phyloP scores from a whole-genome alignment of 441 rosid genomes.

The Erodium moschatum region DNA sequence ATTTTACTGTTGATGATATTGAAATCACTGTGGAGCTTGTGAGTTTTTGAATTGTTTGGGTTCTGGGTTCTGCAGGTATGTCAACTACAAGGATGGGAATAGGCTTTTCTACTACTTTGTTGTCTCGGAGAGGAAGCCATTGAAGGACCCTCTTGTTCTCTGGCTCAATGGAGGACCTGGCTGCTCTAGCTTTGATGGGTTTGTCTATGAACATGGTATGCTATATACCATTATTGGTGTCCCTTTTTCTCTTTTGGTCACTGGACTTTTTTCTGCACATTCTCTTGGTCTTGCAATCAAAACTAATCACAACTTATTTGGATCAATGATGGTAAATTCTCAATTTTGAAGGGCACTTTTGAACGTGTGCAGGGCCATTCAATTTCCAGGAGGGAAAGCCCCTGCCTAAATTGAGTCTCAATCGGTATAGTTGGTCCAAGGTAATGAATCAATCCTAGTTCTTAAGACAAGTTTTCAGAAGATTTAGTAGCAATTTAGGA shows the following conservation, averaged over 20 bases:
- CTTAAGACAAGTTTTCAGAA: no score
- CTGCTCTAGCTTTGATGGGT: constrained; percentile 63
- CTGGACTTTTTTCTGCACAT: no score
- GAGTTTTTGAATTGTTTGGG: neutral
- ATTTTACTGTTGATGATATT: no score
- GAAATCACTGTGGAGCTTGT: neutral
- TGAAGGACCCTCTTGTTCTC: constrained; percentile 43
- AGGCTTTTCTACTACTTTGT: constrained; percentile 48
- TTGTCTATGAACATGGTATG: constrained; percentile 56
- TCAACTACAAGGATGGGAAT: constrained; percentile 28
- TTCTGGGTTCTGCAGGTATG: constrained; percentile 29
- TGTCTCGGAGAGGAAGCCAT: constrained; percentile 42
- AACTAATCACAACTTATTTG: no score
- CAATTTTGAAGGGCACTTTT: no score
- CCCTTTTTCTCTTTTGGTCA: no score
- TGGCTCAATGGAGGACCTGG: constrained; percentile 74
- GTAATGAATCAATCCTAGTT: constrained; percentile 19
- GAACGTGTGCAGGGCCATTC: constrained; percentile 42
- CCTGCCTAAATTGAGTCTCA: constrained; percentile 42
- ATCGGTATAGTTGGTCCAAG: constrained; percentile 64
- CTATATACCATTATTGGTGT: neutral
- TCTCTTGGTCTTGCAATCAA: no score
- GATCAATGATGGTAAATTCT: no score
- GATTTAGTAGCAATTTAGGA: no score
- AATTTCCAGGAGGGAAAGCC: constrained; percentile 32